Conservation (phyloP, 2,329 filamentous ascomycete genomes). For the Hirsutella minnesotensis region DNA sequence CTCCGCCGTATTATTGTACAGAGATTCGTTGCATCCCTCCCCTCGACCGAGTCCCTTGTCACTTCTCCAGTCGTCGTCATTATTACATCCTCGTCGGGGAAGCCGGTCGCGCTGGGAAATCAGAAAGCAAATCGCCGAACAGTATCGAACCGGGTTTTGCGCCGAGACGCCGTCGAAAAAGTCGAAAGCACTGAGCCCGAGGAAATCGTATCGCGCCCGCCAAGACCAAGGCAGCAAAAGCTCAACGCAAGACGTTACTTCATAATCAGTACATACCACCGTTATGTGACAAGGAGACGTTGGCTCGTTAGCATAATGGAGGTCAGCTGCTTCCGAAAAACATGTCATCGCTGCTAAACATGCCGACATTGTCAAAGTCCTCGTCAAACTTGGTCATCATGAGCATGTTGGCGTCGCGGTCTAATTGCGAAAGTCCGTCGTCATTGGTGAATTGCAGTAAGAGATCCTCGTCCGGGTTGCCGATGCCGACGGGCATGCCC, state of each 20-base stretch:
- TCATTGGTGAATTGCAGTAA: slow-evolving; percentile 29
- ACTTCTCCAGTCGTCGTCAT: neutral
- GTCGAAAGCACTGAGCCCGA: too few species aligned
- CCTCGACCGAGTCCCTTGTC: neutral
- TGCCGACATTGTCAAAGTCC: slow-evolving; percentile 36
- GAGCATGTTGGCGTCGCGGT: slow-evolving; percentile 34
- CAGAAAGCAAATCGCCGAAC: too few species aligned
- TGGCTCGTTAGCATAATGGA: neutral
- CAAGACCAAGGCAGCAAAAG: neutral
- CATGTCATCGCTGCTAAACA: slow-evolving; percentile 41
- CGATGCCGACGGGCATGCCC: slow-evolving; percentile 20
- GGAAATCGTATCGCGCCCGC: too few species aligned
- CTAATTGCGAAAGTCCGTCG: slow-evolving; percentile 29
- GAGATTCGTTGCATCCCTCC: neutral
- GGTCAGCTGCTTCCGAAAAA: slow-evolving; percentile 32
- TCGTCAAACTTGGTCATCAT: slow-evolving; percentile 44
- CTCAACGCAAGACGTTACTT: slow-evolving; percentile 3
- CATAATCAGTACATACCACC: slow-evolving; percentile 1
- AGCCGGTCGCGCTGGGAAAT: neutral
- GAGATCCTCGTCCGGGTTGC: slow-evolving; percentile 32
- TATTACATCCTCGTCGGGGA: slow-evolving; percentile 1
- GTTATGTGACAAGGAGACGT: slow-evolving; percentile 1
- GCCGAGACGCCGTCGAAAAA: too few species aligned
- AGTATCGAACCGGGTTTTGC: too few species aligned
- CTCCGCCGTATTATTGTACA: slow-evolving; percentile 2